Evolutionary conservation across 73 alveolate species (phyloP), one percentile per base, ranked within the genome.

Genomic region (Paramecium octaurelia): DNA sequence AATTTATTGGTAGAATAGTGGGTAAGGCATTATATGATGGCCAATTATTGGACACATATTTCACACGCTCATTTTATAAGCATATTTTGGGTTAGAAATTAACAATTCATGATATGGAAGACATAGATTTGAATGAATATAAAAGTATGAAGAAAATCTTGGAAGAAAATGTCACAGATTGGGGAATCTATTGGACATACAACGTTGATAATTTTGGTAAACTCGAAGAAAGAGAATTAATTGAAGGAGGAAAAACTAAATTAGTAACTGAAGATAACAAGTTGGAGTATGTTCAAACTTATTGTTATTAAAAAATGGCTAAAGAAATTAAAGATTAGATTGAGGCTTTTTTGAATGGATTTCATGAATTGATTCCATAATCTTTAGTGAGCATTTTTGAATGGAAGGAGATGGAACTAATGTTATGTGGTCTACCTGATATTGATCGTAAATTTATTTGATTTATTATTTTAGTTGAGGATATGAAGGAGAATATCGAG

Each of bases 1-100:
- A 98, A 95, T 99, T 99, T 93, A 98, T 99, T 18, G 99, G 99
- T 23, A 94, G 99, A 94, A 96, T 99, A 54, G 96, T 99, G 48
- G 99, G 99, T 6, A 99, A 99, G 95, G 96, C 96, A 24, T 88
- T 98, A 40, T 96, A 92, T 93, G 99, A 98, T 84, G 99, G 97
- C 11, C 94, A 95, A 95, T 93, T 94, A 71, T 88, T 98, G 54
- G 99, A 97, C 87, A 98, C 99, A 85, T 99, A 97, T 95, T 99
- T 99, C 92, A 97, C 99, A 23, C 89, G 99, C 18, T 90, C 98
- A 68, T 96, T 98, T 93, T 98, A 98, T 97, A 99, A 99, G 96
- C 99, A 98, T 88, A 98, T 99, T 73, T 96, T 95, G 34, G 99
- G 99, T 2, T 97, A 97, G 92, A 97, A 97, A 76, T 96, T 99